Evolutionary conservation across 2,329 filamentous ascomycete species (phyloP), one percentile per base, ranked within the genome.

Genomic region (Pyricularia sp.): DNA sequence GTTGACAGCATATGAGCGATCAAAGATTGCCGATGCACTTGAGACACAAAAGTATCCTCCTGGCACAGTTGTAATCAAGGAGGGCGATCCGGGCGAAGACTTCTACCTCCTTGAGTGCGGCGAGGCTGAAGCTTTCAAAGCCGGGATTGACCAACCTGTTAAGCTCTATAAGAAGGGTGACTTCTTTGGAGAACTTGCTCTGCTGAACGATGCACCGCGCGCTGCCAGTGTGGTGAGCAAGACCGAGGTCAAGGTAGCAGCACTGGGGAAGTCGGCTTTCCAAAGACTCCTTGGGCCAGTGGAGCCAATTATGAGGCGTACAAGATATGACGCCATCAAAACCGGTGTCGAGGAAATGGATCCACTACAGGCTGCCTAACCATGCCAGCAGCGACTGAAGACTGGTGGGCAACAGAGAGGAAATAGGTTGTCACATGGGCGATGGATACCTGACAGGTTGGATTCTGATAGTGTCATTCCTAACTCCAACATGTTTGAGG

Each of bases 21-120:
- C 92, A 76, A 99, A 99, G 84, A 97, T 99, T 78, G 94, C 95
- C 71, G 95, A 98, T 80, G 94, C 95, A 1, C 84, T 99, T 69
- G 94, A 98, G 78, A 95, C 94, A 11, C 88, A 90, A 78, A 97
- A 97, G 76, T 97, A 90, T 77, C 85, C 90, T 0, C 82, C 89
- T 9, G 92, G 92, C 26, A 87, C 89, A n/a, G 86, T 86, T 67
- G 97, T 99, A 77, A 98, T 99, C 80, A 85, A 84, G 70, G 93
- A 98, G 79, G 95, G 95, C 68, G 95, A 98, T 77, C 91, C 90
- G 0, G 95, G 95, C 69, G 89, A 96, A 76, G 90, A 92, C 1
- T 98, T 99, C 80, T 99, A 92, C 80, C 88, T 98, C 64, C 84
- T 98, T 65, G 95, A 97, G 79, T 87, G 86, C 33, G 95, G 95